Conservation (phyloP, 2,329 filamentous ascomycete species). For the Acephala macrosclerotiorum region DNA sequence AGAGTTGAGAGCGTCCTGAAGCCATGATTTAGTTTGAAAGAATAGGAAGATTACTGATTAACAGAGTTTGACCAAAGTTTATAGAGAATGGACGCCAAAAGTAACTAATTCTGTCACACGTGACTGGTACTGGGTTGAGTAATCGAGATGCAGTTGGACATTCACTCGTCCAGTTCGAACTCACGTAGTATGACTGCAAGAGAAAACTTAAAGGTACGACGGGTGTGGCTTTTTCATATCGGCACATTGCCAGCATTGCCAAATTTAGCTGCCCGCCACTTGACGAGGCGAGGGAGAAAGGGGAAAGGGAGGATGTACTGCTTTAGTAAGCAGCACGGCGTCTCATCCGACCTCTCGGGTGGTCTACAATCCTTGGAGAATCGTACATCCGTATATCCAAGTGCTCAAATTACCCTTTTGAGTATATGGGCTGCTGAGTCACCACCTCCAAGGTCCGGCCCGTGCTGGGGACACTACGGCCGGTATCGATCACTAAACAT, state of each 20-base stretch:
- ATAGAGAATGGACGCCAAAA: not conserved
- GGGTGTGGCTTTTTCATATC: not conserved
- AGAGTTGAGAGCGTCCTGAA: not conserved
- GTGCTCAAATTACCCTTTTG: no score
- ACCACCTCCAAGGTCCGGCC: not conserved
- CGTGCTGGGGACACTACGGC: not conserved
- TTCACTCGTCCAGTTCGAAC: not conserved
- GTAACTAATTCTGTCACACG: not conserved
- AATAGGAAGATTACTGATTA: not conserved
- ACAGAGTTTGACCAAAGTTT: not conserved
- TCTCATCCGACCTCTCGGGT: no score
- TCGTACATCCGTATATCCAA: no score
- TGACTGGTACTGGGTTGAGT: not conserved
- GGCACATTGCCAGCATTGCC: not conserved
- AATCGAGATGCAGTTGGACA: not conserved
- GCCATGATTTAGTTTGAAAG: not conserved
- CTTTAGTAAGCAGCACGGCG: no score
- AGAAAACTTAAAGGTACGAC: not conserved
- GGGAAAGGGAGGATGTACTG: not conserved
- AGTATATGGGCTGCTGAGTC: not conserved
- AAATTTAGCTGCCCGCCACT: constrained; percentile 2
- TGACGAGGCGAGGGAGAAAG: not conserved
- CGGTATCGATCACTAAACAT: not conserved
- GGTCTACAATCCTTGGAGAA: no score
- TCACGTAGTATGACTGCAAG: not conserved